Conservation (phyloP, 2,329 filamentous ascomycete genomes). For the Aphanocladium album region DNA sequence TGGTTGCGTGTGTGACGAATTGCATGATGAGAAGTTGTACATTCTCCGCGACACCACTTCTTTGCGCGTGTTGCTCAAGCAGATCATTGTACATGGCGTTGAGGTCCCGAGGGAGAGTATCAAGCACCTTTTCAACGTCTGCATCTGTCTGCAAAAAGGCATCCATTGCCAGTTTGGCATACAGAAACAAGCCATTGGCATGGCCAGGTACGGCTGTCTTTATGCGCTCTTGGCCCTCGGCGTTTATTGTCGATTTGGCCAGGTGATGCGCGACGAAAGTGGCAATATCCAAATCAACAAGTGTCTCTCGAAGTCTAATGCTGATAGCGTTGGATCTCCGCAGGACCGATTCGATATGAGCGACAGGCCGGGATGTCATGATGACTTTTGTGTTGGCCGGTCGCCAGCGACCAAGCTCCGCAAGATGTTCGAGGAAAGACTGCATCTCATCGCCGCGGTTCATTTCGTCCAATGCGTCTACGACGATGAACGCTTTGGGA, state of each 20-base stretch:
- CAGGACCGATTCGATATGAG: conserved; percentile 26
- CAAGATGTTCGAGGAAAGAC: conserved; percentile 29
- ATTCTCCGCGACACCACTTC: conserved; percentile 25
- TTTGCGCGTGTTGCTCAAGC: background rate
- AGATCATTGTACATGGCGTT: background rate
- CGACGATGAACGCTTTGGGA: conserved; percentile 32
- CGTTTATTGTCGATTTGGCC: background rate
- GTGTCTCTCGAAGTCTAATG: conserved; percentile 17
- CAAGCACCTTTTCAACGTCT: conserved; percentile 22
- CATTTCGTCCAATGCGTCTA: conserved; percentile 44
- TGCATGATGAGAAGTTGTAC: conserved; percentile 35
- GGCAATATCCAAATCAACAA: background rate
- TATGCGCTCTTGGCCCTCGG: conserved; percentile 22
- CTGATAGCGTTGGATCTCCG: conserved; percentile 21
- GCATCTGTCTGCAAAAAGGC: conserved; percentile 25
- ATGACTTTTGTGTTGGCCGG: conserved; percentile 34
- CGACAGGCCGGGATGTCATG: conserved; percentile 37
- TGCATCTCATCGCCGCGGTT: conserved; percentile 27
- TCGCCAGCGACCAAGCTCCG: conserved; percentile 24
- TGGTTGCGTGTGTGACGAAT: conserved; percentile 35
- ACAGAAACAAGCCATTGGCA: conserved; percentile 39
- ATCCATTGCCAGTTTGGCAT: conserved; percentile 39
- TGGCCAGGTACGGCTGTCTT: conserved; percentile 27
- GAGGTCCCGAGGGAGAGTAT: conserved; percentile 24
- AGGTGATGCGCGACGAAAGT: background rate